Evolutionary conservation across 2,329 filamentous ascomycete species (phyloP), one percentile per base, ranked within the genome.

Genomic region (Nothophoma quercina): DNA sequence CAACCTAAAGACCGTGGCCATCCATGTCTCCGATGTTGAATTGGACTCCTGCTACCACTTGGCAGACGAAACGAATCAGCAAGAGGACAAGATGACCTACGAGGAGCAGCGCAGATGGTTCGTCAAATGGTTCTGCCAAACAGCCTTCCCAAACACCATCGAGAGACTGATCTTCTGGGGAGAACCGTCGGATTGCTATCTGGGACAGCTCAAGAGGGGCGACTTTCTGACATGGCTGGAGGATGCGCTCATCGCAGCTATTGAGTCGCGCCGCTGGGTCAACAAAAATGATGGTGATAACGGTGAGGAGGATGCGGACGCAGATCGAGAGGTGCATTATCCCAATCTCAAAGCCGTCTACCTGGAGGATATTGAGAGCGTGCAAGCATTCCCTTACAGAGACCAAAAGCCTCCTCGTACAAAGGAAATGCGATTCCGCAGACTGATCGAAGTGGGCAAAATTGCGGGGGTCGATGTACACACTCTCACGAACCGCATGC

Each of bases 121-220:
- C 19, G 26, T 40, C 12, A 46, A 26, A 5, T 53, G 39, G 46
- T 50, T 38, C 21, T 33, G 38, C 21, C 40, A 39, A 3, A 8
- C 26, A 2, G 42, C 36, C 2, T 55, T 58, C 25, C 47, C 55
- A 0, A 4, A 12, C 13, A 28, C 19, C 9, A 40, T 49, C n/a
- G 42, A 51, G 34, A 39, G 38, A 12, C 26, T 58, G 21, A 19
- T 48, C 3, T 30, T 55, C 15, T 58, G 51, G 54, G 54, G 43
- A 8, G 7, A 18, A 5, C 13, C 13, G 1, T 13, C 18, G 8
- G 28, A 38, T 15, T 28, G 5, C 23, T 48, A 16, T 13, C 23
- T 10, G 23, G 6, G 3, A 2, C 22, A 39, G 2, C 22, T 18
- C 12, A 18, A 43, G n/a, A 18, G 38, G n/a, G 13, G 41, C n/a